These are phyloP conservation scores for Malassezia psittaci DNA, from an alignment of 1,284 basidiomycete genomes.

Conservation along the genomic window DNA sequence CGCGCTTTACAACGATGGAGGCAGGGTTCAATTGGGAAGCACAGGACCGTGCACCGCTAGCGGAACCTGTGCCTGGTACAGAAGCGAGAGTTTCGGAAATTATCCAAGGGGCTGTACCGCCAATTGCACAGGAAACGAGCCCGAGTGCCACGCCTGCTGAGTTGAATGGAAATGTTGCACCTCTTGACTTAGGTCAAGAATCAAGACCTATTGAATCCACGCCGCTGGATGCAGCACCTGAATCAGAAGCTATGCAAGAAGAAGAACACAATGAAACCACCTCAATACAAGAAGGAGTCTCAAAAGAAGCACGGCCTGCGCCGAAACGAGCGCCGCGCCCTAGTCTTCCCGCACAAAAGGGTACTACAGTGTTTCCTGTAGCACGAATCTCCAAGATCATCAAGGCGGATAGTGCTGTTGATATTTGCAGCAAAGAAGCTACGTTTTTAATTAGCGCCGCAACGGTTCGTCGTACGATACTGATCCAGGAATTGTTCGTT, in stretches of 20 bases:
- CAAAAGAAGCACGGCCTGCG: not conserved
- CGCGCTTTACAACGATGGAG: conserved; percentile 5
- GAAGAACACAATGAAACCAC: too few species aligned
- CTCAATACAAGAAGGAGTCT: too few species aligned
- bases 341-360: conserved; percentile 14
- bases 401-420: conserved; percentile 37
- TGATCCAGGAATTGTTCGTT: conserved; percentile 29
- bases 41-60: too few species aligned
- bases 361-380: conserved; percentile 25
- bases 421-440: conserved; percentile 39
- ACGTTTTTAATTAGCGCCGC: conserved; percentile 33
- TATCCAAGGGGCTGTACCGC: not conserved
- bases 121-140: not conserved
- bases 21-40: not conserved
- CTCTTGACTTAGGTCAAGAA: not conserved
- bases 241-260: too few species aligned
- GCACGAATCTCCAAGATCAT: conserved; percentile 34
- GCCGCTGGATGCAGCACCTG: too few species aligned
- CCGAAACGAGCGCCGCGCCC: conserved; percentile 1
- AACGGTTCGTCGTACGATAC: conserved; percentile 14
- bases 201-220: too few species aligned
- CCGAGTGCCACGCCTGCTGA: too few species aligned
- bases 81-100: not conserved
- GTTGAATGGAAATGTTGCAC: not conserved
- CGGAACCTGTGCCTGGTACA: not conserved